Conservation (phyloP, 306 rosid species). For the Gillenia trifoliata region DNA sequence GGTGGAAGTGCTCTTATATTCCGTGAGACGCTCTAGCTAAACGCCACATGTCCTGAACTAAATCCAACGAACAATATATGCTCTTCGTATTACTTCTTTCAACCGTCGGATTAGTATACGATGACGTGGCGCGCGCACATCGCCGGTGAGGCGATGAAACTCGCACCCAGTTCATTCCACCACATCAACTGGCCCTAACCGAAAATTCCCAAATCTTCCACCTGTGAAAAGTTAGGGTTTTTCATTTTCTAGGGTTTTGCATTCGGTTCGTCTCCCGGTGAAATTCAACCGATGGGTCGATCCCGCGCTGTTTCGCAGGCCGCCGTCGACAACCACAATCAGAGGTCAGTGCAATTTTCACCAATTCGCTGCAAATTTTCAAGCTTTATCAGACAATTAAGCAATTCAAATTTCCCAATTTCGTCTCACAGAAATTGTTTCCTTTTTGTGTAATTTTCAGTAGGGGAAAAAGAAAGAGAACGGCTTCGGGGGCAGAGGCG, state of each 20-base stretch:
- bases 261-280: neutral
- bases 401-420: constrained; percentile 4
- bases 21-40: neutral
- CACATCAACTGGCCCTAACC: neutral
- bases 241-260: neutral
- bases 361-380: constrained; percentile 6
- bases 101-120: neutral
- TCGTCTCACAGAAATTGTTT: neutral
- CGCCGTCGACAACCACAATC: constrained; percentile 27
- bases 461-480: constrained; percentile 61
- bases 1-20: too few species aligned
- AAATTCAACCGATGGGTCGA: constrained; percentile 39
- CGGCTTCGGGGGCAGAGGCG: constrained; percentile 38
- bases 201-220: neutral
- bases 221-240: neutral
- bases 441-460: neutral
- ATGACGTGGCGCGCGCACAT: neutral
- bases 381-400: constrained; percentile 9
- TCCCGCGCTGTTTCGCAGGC: constrained; percentile 39
- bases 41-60: neutral
- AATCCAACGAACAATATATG: neutral
- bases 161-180: neutral
- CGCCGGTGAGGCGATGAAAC: neutral
- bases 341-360: constrained; percentile 22
- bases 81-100: neutral